Percentiles rank a stretch among this genome's conserved stretches.
phyloP scores from a whole-genome alignment of 306 rosid genomes.

The Cajanus cajan region DNA sequence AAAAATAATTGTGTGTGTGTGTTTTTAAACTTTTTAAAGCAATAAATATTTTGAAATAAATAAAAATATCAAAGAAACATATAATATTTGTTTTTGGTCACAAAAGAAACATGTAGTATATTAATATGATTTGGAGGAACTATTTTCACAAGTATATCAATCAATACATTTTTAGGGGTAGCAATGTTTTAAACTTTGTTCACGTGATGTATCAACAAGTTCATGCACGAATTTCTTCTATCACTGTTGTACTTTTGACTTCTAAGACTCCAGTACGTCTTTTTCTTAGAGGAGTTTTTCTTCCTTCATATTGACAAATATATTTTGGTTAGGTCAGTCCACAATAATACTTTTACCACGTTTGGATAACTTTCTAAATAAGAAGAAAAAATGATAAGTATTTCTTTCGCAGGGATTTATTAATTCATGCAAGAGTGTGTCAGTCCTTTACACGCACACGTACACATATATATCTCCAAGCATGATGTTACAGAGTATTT shows the following conservation, averaged over 20 bases:
- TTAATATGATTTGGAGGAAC: not conserved
- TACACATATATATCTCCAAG: not conserved
- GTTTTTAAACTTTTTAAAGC: not conserved
- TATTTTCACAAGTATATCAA: not conserved
- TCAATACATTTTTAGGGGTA: not conserved
- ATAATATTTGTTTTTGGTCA: not conserved
- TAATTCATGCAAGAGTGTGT: not conserved
- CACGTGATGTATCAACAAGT: not conserved
- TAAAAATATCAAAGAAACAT: not conserved
- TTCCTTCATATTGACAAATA: not conserved
- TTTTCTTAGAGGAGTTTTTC: not conserved
- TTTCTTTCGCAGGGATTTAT: not conserved
- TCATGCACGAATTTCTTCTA: not conserved
- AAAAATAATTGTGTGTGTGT: not conserved
- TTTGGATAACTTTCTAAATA: not conserved
- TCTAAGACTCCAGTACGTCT: not conserved
- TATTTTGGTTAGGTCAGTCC: not conserved
- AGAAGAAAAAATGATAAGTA: not conserved
- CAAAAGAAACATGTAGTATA: no score
- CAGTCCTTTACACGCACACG: not conserved
- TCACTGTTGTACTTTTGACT: constrained; percentile 8
- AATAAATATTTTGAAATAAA: not conserved
- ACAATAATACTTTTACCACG: not conserved
- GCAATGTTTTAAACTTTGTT: not conserved
- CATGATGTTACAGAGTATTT: not conserved